phyloP scores from a whole-genome alignment of 768 basidiomycete species.

The Boletus eberwhitei region DNA sequence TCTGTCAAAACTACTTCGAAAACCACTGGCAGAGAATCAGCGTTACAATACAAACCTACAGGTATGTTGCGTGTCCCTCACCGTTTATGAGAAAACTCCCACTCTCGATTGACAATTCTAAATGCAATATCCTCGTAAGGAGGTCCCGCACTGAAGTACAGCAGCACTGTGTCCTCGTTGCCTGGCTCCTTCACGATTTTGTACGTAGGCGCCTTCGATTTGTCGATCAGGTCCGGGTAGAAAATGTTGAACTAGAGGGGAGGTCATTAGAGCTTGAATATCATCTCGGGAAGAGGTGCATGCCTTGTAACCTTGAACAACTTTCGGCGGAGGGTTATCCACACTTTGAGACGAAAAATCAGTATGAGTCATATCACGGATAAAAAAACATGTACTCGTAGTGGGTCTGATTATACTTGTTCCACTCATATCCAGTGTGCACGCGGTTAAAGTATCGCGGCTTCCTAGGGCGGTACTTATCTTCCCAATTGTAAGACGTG shows the following conservation, averaged over 20 bases:
- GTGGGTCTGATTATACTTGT: slow-evolving; percentile 99
- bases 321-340: slow-evolving; percentile 98
- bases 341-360: slow-evolving; percentile 49
- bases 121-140: slow-evolving; percentile 99
- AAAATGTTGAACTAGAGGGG: slow-evolving; percentile 83
- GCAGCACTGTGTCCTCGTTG: slow-evolving; percentile 90
- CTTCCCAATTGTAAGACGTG: slow-evolving; percentile 94
- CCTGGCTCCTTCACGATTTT: slow-evolving; percentile 92
- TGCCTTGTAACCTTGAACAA: slow-evolving; percentile 98
- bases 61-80: slow-evolving; percentile 29
- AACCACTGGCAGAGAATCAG: slow-evolving; percentile 58
- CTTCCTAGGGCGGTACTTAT: slow-evolving; percentile 96
- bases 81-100: slow-evolving; percentile 99
- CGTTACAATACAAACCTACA: slow-evolving; percentile 12
- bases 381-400: slow-evolving; percentile 66
- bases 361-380: slow-evolving; percentile 1
- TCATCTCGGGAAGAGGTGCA: slow-evolving; percentile 7
- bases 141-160: slow-evolving; percentile 94
- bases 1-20: slow-evolving; percentile 94
- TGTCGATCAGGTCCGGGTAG: slow-evolving; percentile 99
- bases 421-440: slow-evolving; percentile 99
- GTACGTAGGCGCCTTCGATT: slow-evolving; percentile 94
- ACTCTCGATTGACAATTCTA: slow-evolving; percentile 94
- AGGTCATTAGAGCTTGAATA: slow-evolving; percentile 9
- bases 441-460: slow-evolving; percentile 99